A percentile compares a stretch with the other conserved stretches of the same genome.
phyloP scores from a whole-genome alignment of 345 rosid species.

The Hibiscus trionum region DNA sequence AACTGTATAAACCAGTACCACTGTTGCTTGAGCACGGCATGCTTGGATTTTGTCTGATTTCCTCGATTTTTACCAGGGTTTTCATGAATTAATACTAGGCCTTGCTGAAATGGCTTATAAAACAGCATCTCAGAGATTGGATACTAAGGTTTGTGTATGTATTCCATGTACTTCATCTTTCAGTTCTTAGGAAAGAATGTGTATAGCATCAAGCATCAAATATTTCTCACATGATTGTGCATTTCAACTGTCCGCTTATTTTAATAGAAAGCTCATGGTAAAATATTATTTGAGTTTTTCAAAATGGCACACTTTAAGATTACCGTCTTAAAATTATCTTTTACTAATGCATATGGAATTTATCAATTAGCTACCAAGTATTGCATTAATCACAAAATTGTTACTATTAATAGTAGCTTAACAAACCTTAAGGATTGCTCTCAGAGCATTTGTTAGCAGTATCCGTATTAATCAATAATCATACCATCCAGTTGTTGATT shows the following conservation, averaged over 20 bases:
- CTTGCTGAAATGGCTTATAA: constrained; percentile 30
- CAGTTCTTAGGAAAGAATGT: background rate
- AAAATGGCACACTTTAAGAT: background rate
- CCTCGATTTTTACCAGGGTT: constrained; percentile 39
- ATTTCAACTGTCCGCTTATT: background rate
- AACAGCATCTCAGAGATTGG: constrained; percentile 23
- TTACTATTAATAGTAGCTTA: background rate
- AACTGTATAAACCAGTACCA: background rate
- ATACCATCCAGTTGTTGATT: background rate
- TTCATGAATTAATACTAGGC: constrained; percentile 46
- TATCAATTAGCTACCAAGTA: background rate
- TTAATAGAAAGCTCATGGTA: background rate
- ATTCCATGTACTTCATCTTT: constrained; percentile 1
- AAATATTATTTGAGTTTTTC: background rate
- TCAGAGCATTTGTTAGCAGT: background rate
- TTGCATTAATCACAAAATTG: background rate
- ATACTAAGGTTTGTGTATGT: constrained; percentile 39
- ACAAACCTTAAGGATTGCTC: background rate
- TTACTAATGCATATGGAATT: background rate
- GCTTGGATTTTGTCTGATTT: background rate
- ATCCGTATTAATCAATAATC: background rate
- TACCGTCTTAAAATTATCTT: background rate
- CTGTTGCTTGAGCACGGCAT: background rate
- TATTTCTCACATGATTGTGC: background rate
- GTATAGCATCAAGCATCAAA: background rate